Base-by-base conservation (phyloP, 108 stramenopile genomes). In the Nitzschia sp. region DNA sequence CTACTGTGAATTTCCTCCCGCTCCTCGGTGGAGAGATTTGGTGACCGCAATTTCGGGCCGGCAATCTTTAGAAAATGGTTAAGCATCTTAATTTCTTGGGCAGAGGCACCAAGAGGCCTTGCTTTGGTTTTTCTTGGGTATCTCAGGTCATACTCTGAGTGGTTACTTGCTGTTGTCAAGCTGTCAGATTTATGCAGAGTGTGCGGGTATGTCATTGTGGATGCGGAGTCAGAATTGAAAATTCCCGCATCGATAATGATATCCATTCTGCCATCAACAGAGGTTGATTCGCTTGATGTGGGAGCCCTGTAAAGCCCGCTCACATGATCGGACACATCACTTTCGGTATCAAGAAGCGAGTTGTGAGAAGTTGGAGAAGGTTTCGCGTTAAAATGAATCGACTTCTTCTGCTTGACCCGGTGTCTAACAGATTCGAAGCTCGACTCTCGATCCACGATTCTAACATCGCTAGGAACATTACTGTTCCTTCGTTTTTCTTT, bases 11-110 rank as follows among this genome's bases (percentile, higher is more conserved):
- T 48, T 15, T 61, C 60, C 27, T 75, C 58, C 26, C 65, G 45
- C 28, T 75, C 66, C 23, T 62, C 59, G 11, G 59, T 28, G 19
- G 73, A 64, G 21, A 75, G 28, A 25, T 27, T 6, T 1, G 64
- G 29, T 19, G 58, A 58, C 16, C 47, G 30, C 41, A 75, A 55
- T n/a, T 68, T 32, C 15, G 66, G 73, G 19, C 59, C 73, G 5
- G 46, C 66, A 17, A 68, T 36, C 2, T 9, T 19, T 44, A 75
- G 29, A 33, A 75, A 75, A 9, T 2, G 57, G 31, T 75, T 75
- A 25, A 75, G 35, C 59, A 66, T 66, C n/a, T 61, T 32, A 45
- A 75, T 75, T 67, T 75, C 73, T 50, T 55, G 25, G 2, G 59
- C 19, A 16, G 66, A 50, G 22, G 73, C 58, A 26, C 73, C 73